Base-by-base conservation (phyloP, 2,329 filamentous ascomycete species). In the Phoma sp. region DNA sequence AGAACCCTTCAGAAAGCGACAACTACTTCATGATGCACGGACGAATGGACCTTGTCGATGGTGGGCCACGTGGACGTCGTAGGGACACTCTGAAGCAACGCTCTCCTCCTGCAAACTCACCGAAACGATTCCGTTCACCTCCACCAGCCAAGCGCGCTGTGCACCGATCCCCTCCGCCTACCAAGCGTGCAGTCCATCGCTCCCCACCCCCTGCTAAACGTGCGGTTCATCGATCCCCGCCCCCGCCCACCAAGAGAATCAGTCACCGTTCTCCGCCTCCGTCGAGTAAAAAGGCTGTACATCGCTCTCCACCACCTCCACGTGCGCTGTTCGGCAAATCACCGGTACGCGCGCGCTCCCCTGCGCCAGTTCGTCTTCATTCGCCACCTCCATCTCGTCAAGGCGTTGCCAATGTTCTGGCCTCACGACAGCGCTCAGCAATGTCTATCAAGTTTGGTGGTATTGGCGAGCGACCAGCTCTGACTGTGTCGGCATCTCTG, bases 401-500 rank as follows among this genome's bases (percentile, higher is more conserved):
- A 52, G 77, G 74, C 7, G 80, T 78, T 4, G 68, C 74, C 10
- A 66, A 67, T 13, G 62, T 66, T 22, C 49, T 67, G 17, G 68
- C 64, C 44, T 63, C 56, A 36, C 67, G 63, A 75, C 66, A 76
- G 66, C 75, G 76, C 68, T 71, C 78, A 50, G 71, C 71, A 55
- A 74, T 68, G 45, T 62, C 66, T 7, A 65, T 74, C 48, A 82
- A 78, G 63, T 83, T 80, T 79, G 80, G 76, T 36, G 80, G 81
- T 31, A 76, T 87, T 31, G 83, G 81, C 31, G 81, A 84, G 65
- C 82, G 91, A 27, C 90, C 90, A 39, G 85, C 85, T 15, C 77
- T 91, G 41, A 89, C 86, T 6, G 86, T 89, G 46, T 94, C 94
- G 58, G 93, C 96, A 65, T 98, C 95, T 10, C 82, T 97, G 6